Conservation (phyloP, 208 protist species). For the Blastocrithidia nonstop region DNA sequence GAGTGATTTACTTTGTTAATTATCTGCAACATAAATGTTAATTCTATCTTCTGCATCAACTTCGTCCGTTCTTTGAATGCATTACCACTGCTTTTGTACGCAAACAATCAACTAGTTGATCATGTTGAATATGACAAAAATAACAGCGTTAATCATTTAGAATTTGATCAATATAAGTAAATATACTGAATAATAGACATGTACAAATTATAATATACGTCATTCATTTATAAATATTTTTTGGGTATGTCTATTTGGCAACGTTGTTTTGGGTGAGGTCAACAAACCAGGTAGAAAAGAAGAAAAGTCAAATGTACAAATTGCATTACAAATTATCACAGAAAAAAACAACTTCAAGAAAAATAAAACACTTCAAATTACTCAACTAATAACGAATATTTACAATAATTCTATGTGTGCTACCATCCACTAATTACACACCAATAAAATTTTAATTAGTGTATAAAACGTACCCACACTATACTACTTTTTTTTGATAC, state of each 20-base stretch:
- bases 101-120: no score
- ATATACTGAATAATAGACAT: background rate
- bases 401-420: conserved; percentile 6
- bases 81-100: no score
- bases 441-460: no score
- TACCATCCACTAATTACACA: background rate
- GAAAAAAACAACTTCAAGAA: background rate
- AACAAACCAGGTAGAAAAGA: conserved; percentile 4
- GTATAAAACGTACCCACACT: no score
- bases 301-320: background rate
- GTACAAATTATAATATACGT: background rate
- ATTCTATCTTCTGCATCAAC: no score
- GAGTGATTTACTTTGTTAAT: no score
- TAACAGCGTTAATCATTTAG: conserved; percentile 2
- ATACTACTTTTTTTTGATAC: background rate
- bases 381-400: background rate
- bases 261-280: background rate
- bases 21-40: no score
- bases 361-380: background rate
- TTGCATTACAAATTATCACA: background rate
- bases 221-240: background rate
- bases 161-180: background rate
- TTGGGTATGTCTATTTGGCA: conserved; percentile 5
- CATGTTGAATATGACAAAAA: conserved; percentile 1
- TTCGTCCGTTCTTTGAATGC: no score